phyloP scores from a whole-genome alignment of 2,329 filamentous ascomycete genomes.

The Clarireedia paspali region DNA sequence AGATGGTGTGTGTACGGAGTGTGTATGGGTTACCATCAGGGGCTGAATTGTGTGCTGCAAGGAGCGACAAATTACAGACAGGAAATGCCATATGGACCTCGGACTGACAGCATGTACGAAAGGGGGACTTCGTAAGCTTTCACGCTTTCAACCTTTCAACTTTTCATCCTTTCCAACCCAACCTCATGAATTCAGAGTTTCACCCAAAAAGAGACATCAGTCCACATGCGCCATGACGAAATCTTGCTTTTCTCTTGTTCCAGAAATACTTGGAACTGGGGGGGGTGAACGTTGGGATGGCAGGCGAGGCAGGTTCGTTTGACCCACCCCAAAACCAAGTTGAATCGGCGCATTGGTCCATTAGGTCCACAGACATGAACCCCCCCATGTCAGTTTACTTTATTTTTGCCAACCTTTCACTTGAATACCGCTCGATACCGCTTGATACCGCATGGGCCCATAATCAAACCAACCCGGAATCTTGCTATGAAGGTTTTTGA shows the following conservation, averaged over 20 bases:
- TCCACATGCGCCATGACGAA: constrained; percentile 7
- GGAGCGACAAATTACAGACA: too few relatives aligned
- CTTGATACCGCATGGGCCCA: neutral
- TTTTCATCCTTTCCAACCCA: neutral
- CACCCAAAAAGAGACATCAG: neutral
- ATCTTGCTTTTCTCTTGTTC: neutral
- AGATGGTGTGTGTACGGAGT: too few relatives aligned
- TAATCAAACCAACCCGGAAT: neutral
- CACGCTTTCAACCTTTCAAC: neutral
- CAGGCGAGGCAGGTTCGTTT: neutral
- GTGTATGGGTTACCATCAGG: too few relatives aligned
- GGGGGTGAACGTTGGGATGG: neutral
- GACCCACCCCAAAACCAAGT: neutral
- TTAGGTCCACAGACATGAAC: too few relatives aligned
- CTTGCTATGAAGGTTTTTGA: neutral
- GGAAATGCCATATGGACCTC: too few relatives aligned
- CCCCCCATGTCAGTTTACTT: too few relatives aligned
- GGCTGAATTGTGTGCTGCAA: too few relatives aligned
- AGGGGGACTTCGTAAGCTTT: neutral
- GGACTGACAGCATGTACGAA: neutral
- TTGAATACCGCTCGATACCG: neutral
- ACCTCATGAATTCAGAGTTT: neutral
- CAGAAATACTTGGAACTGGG: constrained; percentile 1
- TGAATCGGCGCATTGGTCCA: neutral
- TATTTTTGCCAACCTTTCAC: constrained; percentile 2